Evolutionary conservation across 2,329 filamentous ascomycete species (phyloP), one percentile per base, ranked within the genome.

Genomic region (Paraphaeosphaeria sporulosa): DNA sequence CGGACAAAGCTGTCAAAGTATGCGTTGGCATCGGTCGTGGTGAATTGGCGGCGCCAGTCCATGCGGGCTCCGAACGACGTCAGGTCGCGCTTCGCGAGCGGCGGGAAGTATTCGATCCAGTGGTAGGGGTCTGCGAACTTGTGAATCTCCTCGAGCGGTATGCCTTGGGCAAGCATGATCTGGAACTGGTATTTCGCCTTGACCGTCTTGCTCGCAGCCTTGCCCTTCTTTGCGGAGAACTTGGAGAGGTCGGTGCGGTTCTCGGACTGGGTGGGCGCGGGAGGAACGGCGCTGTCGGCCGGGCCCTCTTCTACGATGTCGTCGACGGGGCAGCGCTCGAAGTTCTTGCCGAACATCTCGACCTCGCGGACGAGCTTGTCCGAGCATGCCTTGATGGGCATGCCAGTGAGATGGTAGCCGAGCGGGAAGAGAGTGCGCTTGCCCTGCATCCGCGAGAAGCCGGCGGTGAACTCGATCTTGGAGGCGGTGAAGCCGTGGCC

Each of bases 111-210:
- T 64, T 94, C 84, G 56, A 99, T 88, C 95, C 94, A 98, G 81
- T 97, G 85, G 58, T 89, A 85, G n/a, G 94, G 87, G 74, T 99
- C 92, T 59, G 95, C 90, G 73, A 99, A 99, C 68, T 90, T 90
- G 80, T 97, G 91, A 63, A 99, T 97, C 66, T 99, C 93, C 70
- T 94, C 87, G 51, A 88, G 82, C 0, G 93, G 91, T 48, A 98
- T 93, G 38, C 94, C 95, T 64, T 97, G 87, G 6, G 94, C 90
- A 72, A 94, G 83, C 93, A 97, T 96, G 70, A 97, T 96, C 81
- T 94, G 91, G 80, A 94, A 96, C 76, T 96, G 93, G 79, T 98
- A 98, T 82, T 97, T 97, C 80, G 93, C 88, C 82, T 96, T 95
- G 71, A 94, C 89, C 0, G 91, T 89, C 84, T 98, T 98, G 34